phyloP scores from a whole-genome alignment of 2,329 filamentous ascomycete species.

The Phyllosticta paracitricarpa region DNA sequence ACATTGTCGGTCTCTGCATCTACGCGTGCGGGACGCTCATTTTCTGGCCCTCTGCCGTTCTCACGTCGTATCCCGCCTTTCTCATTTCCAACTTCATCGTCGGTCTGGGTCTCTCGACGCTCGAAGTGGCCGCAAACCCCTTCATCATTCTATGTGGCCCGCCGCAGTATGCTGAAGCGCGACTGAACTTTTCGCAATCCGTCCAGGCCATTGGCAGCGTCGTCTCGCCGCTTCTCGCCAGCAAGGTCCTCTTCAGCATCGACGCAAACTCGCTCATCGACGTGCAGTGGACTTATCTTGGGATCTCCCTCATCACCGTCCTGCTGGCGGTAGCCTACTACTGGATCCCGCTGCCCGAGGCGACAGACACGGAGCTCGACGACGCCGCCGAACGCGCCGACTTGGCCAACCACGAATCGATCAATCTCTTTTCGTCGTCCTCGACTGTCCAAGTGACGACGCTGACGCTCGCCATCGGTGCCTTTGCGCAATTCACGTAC shows the following conservation, averaged over 20 bases:
- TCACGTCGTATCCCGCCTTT: conserved; percentile 51
- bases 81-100: conserved; percentile 54
- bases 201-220: conserved; percentile 53
- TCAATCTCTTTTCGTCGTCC: conserved; percentile 12
- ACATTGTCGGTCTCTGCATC: conserved; percentile 50
- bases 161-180: conserved; percentile 48
- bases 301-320: conserved; percentile 51
- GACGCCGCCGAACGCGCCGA: conserved; percentile 43
- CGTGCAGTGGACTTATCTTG: conserved; percentile 56
- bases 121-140: conserved; percentile 52
- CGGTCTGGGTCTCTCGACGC: conserved; percentile 48
- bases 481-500: conserved; percentile 50
- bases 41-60: conserved; percentile 56
- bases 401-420: conserved; percentile 34
- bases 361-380: conserved; percentile 50
- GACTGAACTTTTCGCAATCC: conserved; percentile 51
- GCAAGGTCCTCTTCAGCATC: conserved; percentile 46
- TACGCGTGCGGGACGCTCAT: conserved; percentile 52
- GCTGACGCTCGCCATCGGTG: conserved; percentile 45
- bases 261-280: conserved; percentile 45
- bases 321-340: conserved; percentile 49
- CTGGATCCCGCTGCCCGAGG: conserved; percentile 53
- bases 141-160: conserved; percentile 55
- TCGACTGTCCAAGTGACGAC: conserved; percentile 41
- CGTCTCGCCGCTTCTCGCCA: conserved; percentile 49